Base-by-base conservation (phyloP, 2,329 filamentous ascomycete species). In the Dissoconium aciculare region DNA sequence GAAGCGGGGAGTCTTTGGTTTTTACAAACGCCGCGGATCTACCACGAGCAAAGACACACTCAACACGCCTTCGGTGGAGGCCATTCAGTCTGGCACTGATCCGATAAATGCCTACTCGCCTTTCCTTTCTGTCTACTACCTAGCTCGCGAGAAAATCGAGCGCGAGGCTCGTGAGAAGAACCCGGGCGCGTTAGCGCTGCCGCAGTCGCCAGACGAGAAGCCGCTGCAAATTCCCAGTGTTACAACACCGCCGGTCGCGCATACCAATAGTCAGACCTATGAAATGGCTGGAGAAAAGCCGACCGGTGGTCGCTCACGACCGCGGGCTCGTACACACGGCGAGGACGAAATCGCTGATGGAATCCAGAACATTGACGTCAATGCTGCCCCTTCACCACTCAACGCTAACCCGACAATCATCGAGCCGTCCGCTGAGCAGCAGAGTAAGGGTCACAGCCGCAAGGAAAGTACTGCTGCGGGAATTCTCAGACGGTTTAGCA, bases 11-110 rank as follows among this genome's bases (percentile, higher is more conserved):
- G 87, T 94, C 4, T 94, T 95, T 45, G 87, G 94, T 51, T 95
- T 98, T 50, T 98, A 95, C 60, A 94, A 93, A 58, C 70, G 89
- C 42, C 71, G 85, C 36, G 94, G 85, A 51, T 95, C 87, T 1
- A 77, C 74, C 25, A 82, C 71, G 31, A 95, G 89, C 55, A 73
- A 81, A 42, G 89, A 95, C 51, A 93, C 84, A 3, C 62, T 98
- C 40, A 68, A 69, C 4, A 77, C 75, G 1, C 77, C 81, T n/a
- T 95, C 87, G 30, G 71, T 74, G 1, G 89, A 98, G 53, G 80
- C 78, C 3, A 65, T 95, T 11, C 74, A 82, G 41, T 60, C 87
- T 17, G 84, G 84, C 8, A 71, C 70, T 34, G 89, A 98, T 49
- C 85, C 89, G 1, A 61, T 92, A 35, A 95, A 95, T 53, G 89